phyloP scores from a whole-genome alignment of 176 grass and related monocot genomes.

The Aegilops longissima region DNA sequence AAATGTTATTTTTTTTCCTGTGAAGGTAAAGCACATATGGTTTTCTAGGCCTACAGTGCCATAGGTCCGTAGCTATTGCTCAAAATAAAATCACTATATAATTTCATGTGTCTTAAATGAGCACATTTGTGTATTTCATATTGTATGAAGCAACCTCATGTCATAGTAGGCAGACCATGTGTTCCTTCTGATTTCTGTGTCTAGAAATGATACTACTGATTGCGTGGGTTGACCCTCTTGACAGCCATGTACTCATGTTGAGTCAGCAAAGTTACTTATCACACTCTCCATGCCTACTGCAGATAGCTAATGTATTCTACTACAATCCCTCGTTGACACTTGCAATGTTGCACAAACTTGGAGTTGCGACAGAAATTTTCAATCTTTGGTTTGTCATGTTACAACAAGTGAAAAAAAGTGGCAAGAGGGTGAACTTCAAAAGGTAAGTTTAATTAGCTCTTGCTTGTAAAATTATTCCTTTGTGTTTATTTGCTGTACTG shows the following conservation, averaged over 20 bases:
- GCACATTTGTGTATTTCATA: constrained; percentile 1
- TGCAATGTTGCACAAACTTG: constrained; percentile 65
- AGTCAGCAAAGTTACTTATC: not conserved
- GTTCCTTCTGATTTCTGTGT: not conserved
- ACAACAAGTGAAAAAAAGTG: constrained; percentile 77
- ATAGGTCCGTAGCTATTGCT: not conserved
- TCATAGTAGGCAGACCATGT: not conserved
- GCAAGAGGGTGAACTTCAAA: constrained; percentile 67
- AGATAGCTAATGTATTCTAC: constrained; percentile 87
- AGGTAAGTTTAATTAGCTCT: constrained; percentile 39
- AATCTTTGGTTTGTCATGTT: constrained; percentile 93
- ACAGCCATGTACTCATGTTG: not conserved
- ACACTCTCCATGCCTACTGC: constrained; percentile 17
- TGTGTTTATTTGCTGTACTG: not conserved
- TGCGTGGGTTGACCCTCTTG: not conserved
- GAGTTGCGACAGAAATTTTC: constrained; percentile 80
- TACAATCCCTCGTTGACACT: constrained; percentile 88
- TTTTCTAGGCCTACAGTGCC: not conserved
- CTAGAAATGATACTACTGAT: not conserved
- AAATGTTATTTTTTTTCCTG: not conserved
- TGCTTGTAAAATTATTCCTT: constrained; percentile 9
- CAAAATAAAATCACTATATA: constrained; percentile 4
- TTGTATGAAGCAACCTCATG: constrained; percentile 8
- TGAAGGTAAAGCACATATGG: not conserved
- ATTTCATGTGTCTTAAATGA: not conserved